These are phyloP conservation scores for Pythium angustatum DNA, from an alignment of 352 stramenopile species.

Conservation along the genomic window DNA sequence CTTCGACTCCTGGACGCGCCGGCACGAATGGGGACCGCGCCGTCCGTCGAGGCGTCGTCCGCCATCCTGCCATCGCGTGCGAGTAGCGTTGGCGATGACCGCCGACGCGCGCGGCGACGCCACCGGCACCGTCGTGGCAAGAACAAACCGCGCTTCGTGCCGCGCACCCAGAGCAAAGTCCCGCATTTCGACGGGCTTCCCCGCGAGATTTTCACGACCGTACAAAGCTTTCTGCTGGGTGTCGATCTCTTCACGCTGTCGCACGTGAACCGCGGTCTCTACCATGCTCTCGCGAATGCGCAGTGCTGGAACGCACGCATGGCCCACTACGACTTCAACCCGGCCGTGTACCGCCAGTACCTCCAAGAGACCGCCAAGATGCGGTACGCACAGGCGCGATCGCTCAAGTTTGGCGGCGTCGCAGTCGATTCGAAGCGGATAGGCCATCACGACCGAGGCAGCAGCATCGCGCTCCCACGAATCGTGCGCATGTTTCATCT, in stretches of 20 bases:
- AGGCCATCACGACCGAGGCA: constrained; percentile 17
- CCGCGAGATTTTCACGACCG: constrained; percentile 26
- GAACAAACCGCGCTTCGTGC: background rate
- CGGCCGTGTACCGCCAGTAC: constrained; percentile 22
- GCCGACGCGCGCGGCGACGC: background rate
- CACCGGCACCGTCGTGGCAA: constrained; percentile 2
- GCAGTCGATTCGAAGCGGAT: constrained; percentile 18
- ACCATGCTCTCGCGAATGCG: constrained; percentile 10
- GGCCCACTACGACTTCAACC: constrained; percentile 31
- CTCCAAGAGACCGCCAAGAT: constrained; percentile 30
- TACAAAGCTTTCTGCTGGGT: constrained; percentile 35
- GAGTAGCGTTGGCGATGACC: background rate
- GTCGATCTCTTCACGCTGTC: constrained; percentile 39
- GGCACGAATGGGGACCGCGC: constrained; percentile 16
- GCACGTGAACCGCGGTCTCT: constrained; percentile 27
- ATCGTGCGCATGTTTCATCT: constrained; percentile 27
- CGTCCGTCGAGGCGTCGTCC: constrained; percentile 3
- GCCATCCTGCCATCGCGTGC: background rate
- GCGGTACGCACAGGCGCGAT: constrained; percentile 25
- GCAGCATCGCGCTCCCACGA: constrained; percentile 13
- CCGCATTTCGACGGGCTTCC: constrained; percentile 22
- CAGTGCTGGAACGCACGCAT: constrained; percentile 22
- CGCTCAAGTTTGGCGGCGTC: constrained; percentile 25
- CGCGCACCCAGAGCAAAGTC: background rate
- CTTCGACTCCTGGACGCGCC: too few relatives aligned